Evolutionary conservation across 2,329 filamentous ascomycete species (phyloP), one percentile per base, ranked within the genome.

Genomic region (Claviceps pusilla): DNA sequence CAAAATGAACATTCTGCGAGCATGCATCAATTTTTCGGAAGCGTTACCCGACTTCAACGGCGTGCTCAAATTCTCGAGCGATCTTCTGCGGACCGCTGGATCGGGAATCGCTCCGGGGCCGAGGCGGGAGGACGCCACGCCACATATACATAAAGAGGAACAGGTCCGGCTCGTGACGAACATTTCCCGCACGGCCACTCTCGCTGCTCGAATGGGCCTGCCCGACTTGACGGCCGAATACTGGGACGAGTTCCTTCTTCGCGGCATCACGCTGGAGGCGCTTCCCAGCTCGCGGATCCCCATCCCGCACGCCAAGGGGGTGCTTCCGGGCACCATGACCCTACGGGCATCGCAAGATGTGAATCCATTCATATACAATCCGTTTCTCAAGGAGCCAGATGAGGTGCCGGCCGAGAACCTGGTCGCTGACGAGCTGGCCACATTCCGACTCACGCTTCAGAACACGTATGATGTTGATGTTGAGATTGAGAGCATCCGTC

Each of bases 401-500:
- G 76, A 84, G 52, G 76, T 77, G 29, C 73, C 76, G 1, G 73
- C 78, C 12, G 82, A 89, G 56, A 78, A 89, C 1, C 73, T 96
- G 35, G 87, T 97, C 24, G 83, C 87, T 4, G 84, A 83, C 16
- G 90, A 97, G 66, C 71, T 79, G 55, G 83, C 87, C 2, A 82
- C 78, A 4, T 95, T 96, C 68, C 79, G 80, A 60, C 77, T 97
- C 35, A 89, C 86, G 1, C 73, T 98, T 19, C 93, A 97, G 64
- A 98, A 98, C 61, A 89, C 90, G 0, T 96, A 89, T 61, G 91
- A 97, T 57, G 85, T 97, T 59, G 89, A 96, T 57, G 73, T 98
- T 4, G 88, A 95, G 54, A 83, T 98, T 39, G 89, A 97, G 65
- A 84, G 81, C 53, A 77, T 98, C 48, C 77, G 76, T 31, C 72